Conservation (phyloP, 768 basidiomycete genomes). For the Mycena crocata region DNA sequence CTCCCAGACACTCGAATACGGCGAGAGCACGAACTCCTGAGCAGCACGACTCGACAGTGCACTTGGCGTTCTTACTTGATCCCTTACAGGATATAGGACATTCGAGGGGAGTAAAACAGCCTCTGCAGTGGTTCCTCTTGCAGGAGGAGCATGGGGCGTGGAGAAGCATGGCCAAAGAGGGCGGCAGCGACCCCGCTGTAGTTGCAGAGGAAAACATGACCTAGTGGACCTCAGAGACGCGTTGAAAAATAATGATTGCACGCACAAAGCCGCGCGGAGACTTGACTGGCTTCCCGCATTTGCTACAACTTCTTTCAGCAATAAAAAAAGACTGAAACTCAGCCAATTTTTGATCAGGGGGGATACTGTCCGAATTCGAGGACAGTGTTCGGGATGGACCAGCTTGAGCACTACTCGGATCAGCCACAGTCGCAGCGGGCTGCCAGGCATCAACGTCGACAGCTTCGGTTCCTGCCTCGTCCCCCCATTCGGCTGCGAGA, state of each 20-base stretch:
- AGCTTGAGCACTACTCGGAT: slow-evolving; percentile 3
- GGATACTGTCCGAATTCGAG: slow-evolving; percentile 3
- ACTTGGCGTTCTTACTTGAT: slow-evolving; percentile 42
- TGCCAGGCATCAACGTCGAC: slow-evolving; percentile 25
- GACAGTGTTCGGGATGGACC: slow-evolving; percentile 1
- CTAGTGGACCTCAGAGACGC: slow-evolving; percentile 24
- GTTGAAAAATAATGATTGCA: slow-evolving; percentile 19
- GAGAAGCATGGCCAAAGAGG: slow-evolving; percentile 48
- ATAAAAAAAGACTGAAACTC: slow-evolving; percentile 51
- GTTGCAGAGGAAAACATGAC: slow-evolving; percentile 43
- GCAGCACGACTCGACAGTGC: slow-evolving; percentile 56
- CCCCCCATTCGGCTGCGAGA: slow-evolving; percentile 54
- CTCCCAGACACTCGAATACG: slow-evolving; percentile 60
- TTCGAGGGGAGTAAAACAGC: slow-evolving; percentile 54
- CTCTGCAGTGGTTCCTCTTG: slow-evolving; percentile 59
- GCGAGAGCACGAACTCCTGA: slow-evolving; percentile 61
- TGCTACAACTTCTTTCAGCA: slow-evolving; percentile 48
- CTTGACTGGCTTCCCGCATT: slow-evolving; percentile 48
- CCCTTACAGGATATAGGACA: slow-evolving; percentile 59
- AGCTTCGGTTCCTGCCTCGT: slow-evolving; percentile 17
- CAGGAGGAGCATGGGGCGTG: slow-evolving; percentile 59
- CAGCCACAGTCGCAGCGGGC: slow-evolving; percentile 21
- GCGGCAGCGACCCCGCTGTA: slow-evolving; percentile 35
- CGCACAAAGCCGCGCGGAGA: slow-evolving; percentile 59
- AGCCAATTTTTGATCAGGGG: slow-evolving; percentile 49